A percentile compares a stretch with the other conserved stretches of the same genome.
phyloP scores from a whole-genome alignment of 495 filamentous ascomycete genomes.

The Talaromyces stipitatus region DNA sequence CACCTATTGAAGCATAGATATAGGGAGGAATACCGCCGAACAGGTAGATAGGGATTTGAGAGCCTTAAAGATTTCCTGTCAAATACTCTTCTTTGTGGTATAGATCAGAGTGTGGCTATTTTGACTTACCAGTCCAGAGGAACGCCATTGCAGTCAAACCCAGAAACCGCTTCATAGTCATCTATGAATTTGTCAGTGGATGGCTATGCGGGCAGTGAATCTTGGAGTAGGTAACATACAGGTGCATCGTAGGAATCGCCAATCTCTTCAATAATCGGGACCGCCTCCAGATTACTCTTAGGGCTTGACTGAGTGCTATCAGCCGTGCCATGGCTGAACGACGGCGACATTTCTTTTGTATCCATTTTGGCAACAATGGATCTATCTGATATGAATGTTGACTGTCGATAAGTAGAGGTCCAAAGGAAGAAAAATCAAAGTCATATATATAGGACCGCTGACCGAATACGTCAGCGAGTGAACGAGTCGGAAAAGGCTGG shows the following conservation, averaged over 20 bases:
- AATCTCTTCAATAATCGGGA: neutral
- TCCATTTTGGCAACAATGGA: neutral
- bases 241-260: neutral
- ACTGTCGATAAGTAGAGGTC: neutral
- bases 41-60: slow-evolving; percentile 7
- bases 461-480: neutral
- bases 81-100: too few relatives aligned
- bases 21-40: slow-evolving; percentile 52
- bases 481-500: neutral
- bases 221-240: neutral
- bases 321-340: neutral
- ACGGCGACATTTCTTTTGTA: neutral
- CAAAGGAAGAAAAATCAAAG: neutral
- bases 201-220: neutral
- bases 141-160: slow-evolving; percentile 57
- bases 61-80: slow-evolving; percentile 2
- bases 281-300: neutral
- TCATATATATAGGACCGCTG: neutral
- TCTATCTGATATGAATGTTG: neutral
- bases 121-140: slow-evolving; percentile 50
- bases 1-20: slow-evolving; percentile 60
- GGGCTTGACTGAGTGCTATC: neutral
- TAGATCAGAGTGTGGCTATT: neutral
- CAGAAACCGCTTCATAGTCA: slow-evolving; percentile 51
- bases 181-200: slow-evolving; percentile 25